Percentiles rank a stretch among this genome's conserved stretches.
phyloP scores from a whole-genome alignment of 1,284 basidiomycete genomes.

The Clitocybe nebularis region DNA sequence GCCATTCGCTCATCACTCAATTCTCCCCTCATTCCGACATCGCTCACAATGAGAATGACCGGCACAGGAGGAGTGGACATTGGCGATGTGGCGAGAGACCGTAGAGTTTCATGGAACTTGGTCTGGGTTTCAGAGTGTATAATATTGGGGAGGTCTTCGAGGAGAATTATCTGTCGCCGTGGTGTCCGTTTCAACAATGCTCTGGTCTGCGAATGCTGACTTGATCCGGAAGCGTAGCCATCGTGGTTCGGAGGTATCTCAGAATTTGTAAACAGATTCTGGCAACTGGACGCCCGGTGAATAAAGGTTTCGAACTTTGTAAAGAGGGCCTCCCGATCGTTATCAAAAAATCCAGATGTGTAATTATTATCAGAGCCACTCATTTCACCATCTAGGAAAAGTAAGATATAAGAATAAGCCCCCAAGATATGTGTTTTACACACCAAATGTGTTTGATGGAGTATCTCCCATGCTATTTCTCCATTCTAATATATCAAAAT shows the following conservation, averaged over 20 bases:
- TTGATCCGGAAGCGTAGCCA: background rate
- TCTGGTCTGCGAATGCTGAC: slow-evolving; percentile 9
- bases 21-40: slow-evolving; percentile 74
- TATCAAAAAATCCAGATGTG: slow-evolving; percentile 20
- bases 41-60: slow-evolving; percentile 82
- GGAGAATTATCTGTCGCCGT: slow-evolving; percentile 64
- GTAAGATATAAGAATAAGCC: background rate
- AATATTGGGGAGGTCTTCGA: slow-evolving; percentile 93
- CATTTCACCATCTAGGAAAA: slow-evolving; percentile 2
- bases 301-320: slow-evolving; percentile 81
- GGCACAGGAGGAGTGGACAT: slow-evolving; percentile 46
- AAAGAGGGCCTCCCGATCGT: slow-evolving; percentile 57
- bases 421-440: slow-evolving; percentile 2
- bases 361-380: slow-evolving; percentile 6
- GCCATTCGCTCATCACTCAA: slow-evolving; percentile 49
- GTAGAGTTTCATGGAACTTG: slow-evolving; percentile 73
- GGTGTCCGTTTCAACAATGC: slow-evolving; percentile 12
- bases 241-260: too few species aligned
- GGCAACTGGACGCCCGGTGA: slow-evolving; percentile 65
- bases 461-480: slow-evolving; percentile 54
- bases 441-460: slow-evolving; percentile 17
- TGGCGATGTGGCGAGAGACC: slow-evolving; percentile 46
- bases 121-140: slow-evolving; percentile 69
- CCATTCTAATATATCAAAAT: slow-evolving; percentile 88
- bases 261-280: slow-evolving; percentile 43